Base-by-base conservation (phyloP, 306 rosid genomes). In the Fagus crenata region DNA sequence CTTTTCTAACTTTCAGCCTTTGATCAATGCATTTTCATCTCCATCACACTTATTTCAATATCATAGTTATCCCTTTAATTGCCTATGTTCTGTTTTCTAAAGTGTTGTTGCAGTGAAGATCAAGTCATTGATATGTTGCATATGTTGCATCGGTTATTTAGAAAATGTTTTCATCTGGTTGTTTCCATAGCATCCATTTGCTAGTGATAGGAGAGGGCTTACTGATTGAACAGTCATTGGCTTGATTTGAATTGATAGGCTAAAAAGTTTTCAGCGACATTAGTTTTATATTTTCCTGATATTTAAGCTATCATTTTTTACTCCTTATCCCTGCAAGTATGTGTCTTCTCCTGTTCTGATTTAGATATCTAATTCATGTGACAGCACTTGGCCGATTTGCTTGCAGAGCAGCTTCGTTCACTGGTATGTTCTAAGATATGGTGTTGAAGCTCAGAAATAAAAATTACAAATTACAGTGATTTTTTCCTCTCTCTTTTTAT, bases 331-430 rank as follows among this genome's bases (percentile, higher is more conserved):
- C 65, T 88, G 58, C 35, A 63, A 73, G 32, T 71, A 5, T 49
- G 22, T 39, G 67, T 64, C 56, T 39, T 75, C 78, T 70, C 69
- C 81, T 79, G 31, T 51, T 49, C 88, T 86, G 81, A 83, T 86
- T 55, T 84, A 14, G 71, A 18, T 70, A 13, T 64, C 12, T 67
- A 71, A 71, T 82, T 80, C 79, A 61, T 89, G 92, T 65, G 58
- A 68, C 98, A 96, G 99, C 92, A 88, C 81, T 85, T 58, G 69
- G 98, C 97, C 46, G 99, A 96, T 84, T 86, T 91, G 88, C 97
- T 92, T 68, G 93, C 89, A 0, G 71, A 79, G 14, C 97, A 96
- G 86, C 89, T 92, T 83, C 60, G 68, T 77, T 72, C 84, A 28
- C 87, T 78, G 98, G 99, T 96, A 88, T 74, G 93, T 80, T 79